Evolutionary conservation across 2,329 filamentous ascomycete genomes (phyloP).

Genomic region (Cladosporium sp.): DNA sequence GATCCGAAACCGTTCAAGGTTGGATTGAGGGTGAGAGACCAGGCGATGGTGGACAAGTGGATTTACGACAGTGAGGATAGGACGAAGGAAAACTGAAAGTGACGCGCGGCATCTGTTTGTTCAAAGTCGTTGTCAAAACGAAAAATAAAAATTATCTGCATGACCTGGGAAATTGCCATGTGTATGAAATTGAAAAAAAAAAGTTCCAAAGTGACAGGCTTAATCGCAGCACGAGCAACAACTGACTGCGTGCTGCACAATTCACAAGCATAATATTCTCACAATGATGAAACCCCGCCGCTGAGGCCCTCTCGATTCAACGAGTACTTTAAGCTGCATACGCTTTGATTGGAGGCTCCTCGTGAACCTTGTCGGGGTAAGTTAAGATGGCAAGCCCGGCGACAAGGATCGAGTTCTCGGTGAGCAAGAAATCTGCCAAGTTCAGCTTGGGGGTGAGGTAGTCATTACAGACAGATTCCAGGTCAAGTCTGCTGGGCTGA

Average conservation of each 20-base stretch:
- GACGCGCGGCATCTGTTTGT: not conserved
- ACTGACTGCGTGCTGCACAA: not conserved
- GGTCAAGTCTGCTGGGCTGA: slow-evolving; percentile 41
- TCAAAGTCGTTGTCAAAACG: not conserved
- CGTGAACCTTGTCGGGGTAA: slow-evolving; percentile 37
- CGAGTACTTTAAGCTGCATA: not conserved
- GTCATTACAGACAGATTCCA: slow-evolving; percentile 42
- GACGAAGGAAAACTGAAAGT: slow-evolving; percentile 42
- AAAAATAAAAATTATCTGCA: not conserved
- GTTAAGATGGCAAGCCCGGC: slow-evolving; percentile 39
- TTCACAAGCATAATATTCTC: not conserved
- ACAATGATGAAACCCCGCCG: not conserved
- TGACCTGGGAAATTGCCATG: not conserved
- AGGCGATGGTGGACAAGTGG: slow-evolving; percentile 46
- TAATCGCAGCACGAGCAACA: too few species aligned
- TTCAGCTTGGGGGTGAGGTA: slow-evolving; percentile 42
- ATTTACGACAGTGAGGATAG: slow-evolving; percentile 49
- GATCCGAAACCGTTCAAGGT: slow-evolving; percentile 55
- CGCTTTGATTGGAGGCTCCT: slow-evolving; percentile 44
- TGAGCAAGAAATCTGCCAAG: slow-evolving; percentile 49
- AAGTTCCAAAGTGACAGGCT: too few species aligned
- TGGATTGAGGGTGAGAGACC: slow-evolving; percentile 47
- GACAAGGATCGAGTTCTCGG: slow-evolving; percentile 45
- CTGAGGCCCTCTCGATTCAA: too few species aligned
- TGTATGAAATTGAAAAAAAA: not conserved